phyloP scores from a whole-genome alignment of 805 yeast species.

The Yarrowia hollandica region DNA sequence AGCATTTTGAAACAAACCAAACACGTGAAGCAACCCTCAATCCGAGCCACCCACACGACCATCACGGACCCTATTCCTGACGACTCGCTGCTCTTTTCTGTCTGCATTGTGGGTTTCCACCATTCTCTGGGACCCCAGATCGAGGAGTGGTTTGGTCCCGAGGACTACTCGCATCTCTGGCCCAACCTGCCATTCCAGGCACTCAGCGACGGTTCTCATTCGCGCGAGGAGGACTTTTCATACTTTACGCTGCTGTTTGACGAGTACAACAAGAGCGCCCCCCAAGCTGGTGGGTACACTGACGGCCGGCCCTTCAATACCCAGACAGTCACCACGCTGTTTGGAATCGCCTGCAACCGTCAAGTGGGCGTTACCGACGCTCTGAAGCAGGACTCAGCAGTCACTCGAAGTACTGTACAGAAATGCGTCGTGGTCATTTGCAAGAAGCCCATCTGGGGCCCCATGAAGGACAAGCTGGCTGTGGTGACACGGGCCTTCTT shows the following conservation, averaged over 20 bases:
- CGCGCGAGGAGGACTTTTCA: conserved; percentile 89
- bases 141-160: conserved; percentile 76
- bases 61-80: conserved; percentile 25
- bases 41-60: conserved; percentile 14
- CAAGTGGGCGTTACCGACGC: conserved; percentile 70
- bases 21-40: background rate
- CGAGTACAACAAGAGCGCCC: conserved; percentile 49
- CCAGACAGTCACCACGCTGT: conserved; percentile 64
- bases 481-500: conserved; percentile 87
- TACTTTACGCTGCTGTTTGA: conserved; percentile 82
- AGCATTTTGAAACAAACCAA: conserved; percentile 3
- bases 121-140: conserved; percentile 92
- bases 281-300: conserved; percentile 42
- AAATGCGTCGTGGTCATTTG: conserved; percentile 87
- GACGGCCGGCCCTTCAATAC: conserved; percentile 46
- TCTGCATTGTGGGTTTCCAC: conserved; percentile 89
- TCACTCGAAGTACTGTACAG: conserved; percentile 85
- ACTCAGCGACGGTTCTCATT: conserved; percentile 92
- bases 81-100: conserved; percentile 62
- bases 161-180: conserved; percentile 57
- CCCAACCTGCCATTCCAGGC: conserved; percentile 92
- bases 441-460: conserved; percentile 79
- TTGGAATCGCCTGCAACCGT: conserved; percentile 91
- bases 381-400: conserved; percentile 55
- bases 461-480: conserved; percentile 83